phyloP scores from a whole-genome alignment of 2,329 filamentous ascomycete genomes.

The Pseudophaeomoniella oleicola region DNA sequence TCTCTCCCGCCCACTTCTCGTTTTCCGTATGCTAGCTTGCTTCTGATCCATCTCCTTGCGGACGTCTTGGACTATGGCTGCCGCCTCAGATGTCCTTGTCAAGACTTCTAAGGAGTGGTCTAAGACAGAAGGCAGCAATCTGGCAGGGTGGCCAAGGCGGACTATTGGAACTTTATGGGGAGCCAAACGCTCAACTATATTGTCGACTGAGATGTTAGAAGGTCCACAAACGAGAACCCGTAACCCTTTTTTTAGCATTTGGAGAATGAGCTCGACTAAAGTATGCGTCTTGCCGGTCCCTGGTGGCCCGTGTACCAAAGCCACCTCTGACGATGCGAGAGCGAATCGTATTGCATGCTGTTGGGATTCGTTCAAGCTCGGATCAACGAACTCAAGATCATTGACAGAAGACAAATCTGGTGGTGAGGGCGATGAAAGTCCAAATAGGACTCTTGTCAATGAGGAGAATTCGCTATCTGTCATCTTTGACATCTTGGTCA shows the following conservation, averaged over 20 bases:
- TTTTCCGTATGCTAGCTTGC: conserved; percentile 77
- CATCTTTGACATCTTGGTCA: conserved; percentile 43
- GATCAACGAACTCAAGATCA: conserved; percentile 37
- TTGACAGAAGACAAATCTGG: conserved; percentile 27
- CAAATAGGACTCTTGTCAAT: conserved; percentile 47
- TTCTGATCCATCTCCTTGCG: conserved; percentile 86
- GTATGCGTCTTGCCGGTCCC: conserved; percentile 97
- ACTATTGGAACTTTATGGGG: conserved; percentile 76
- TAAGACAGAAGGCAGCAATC: conserved; percentile 74
- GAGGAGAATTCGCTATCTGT: conserved; percentile 39
- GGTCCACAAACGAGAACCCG: conserved; percentile 88
- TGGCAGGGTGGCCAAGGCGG: conserved; percentile 81
- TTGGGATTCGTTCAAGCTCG: conserved; percentile 45
- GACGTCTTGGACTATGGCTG: conserved; percentile 77
- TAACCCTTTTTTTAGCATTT: conserved; percentile 58
- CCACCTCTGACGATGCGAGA: conserved; percentile 56
- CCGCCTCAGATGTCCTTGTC: conserved; percentile 80
- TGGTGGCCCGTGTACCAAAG: conserved; percentile 85
- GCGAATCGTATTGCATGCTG: conserved; percentile 63
- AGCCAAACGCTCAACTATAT: conserved; percentile 84
- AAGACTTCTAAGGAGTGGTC: conserved; percentile 84
- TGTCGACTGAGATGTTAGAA: conserved; percentile 95
- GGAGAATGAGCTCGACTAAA: conserved; percentile 86
- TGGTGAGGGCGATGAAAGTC: conserved; percentile 38
- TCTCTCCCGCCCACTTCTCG: conserved; percentile 63